Evolutionary conservation across 805 yeast genomes (phyloP), one percentile per base, ranked within the genome.

Genomic region (Pichia exigua): DNA sequence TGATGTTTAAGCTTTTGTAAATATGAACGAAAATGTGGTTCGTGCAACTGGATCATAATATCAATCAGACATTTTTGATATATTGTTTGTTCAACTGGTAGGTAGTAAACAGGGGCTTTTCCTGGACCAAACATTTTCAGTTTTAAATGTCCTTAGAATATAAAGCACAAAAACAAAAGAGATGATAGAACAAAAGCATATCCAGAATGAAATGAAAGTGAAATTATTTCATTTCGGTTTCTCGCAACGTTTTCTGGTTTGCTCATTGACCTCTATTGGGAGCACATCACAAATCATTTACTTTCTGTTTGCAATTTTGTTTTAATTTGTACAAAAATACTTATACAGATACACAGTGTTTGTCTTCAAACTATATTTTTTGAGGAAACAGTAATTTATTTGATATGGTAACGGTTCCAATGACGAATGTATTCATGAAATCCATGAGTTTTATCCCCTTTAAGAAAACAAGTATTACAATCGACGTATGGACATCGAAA

Each of bases 11-110:
- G 41, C 15, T 41, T 50, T 22, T 44, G 42, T 38, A 42, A 48
- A 40, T 24, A 42, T 46, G 56, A 54, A 13, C 48, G 51, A 30
- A 60, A 52, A 54, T 54, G 65, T 48, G 49, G 60, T 45, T 42
- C 65, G 59, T 78, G 81, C n/a, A 77, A 55, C 11, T 72, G 65
- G 4, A 76, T 57, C 44, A 77, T 57, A 22, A 76, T 62, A 48
- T 75, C 78, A 5, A 69, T 58, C 43, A 78, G 58, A 53, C 73
- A 76, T 42, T 64, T 64, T 55, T 78, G 82, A 8, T 75, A 63
- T 2, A 66, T 52, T 0, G 81, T 71, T 42, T 73, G 67, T 1
- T 74, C 72, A 1, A 73, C 67, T 1, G 81, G 79, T 4, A 78
- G 57, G 50, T 64, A 62, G 41, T 58, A 63, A 4, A 65, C 52